Base-by-base conservation (phyloP, 352 stramenopile genomes). In the Phytophthora sp. region DNA sequence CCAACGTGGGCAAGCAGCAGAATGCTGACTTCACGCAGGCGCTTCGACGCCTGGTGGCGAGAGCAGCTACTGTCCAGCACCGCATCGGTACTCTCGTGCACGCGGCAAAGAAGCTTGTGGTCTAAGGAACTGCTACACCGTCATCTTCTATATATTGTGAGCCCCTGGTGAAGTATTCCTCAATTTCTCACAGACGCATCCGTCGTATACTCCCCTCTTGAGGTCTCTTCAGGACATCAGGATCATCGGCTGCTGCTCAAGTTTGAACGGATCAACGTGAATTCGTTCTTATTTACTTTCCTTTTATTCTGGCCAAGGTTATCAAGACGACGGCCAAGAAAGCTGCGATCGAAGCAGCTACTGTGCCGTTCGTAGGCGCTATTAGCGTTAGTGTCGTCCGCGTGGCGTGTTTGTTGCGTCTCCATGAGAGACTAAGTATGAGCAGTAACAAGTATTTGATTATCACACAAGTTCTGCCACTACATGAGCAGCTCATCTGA, bases 21-120 rank as follows among this genome's bases (percentile, higher is more conserved):
- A 74, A 61, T 9, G 41, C 37, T 1, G 76, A 78, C 50, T 74
- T 76, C 37, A 52, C 74, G 13, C 64, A 76, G 38, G 71, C 77
- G 13, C 68, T 86, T 42, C 82, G 77, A 42, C 71, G 76, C 24
- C 62, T 91, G 23, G 82, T 91, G 24, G 71, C 76, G 38, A 72
- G 77, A 37, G 71, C 82, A 5, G 76, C 65, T 41, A 44, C 43
- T 26, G 73, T 85, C 39, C 82, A 91, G 52, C 79, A 63, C 15
- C 76, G 72, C 20, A 91, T 91, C 53, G 67, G 79, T 15, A 24
- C 38, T 21, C 60, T 91, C 26, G 72, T 82, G 39, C 31, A 58
- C 11, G 41, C 21, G 31, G 54, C 70, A 13, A 65, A 69, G 64
- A 35, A 58, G 41, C 38, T 55, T 23, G 51, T 61, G 35, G 38